Conservation (phyloP, 1,139 yeast genomes). For the Yamadazyma epiphylla region DNA sequence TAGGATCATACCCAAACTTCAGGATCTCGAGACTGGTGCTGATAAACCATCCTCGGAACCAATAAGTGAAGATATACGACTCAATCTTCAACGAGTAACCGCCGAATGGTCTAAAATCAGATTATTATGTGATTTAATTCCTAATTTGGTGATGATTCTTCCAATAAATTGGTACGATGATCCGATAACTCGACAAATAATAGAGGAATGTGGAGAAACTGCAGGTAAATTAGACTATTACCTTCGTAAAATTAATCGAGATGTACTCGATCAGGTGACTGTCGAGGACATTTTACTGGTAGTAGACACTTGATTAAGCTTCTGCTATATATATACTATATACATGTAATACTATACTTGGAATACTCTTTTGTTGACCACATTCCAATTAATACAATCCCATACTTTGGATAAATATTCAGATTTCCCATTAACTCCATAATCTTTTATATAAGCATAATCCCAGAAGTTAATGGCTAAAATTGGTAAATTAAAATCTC, state of each 20-base stretch:
- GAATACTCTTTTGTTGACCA: slow-evolving; percentile 61
- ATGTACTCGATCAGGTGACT: slow-evolving; percentile 7
- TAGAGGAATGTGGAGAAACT: slow-evolving; percentile 24
- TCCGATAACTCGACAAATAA: slow-evolving; percentile 19
- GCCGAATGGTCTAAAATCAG: slow-evolving; percentile 22
- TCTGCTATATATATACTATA: slow-evolving; percentile 6
- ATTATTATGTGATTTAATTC: slow-evolving; percentile 27
- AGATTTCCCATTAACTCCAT: slow-evolving; percentile 73
- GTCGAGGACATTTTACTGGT: too few relatives aligned
- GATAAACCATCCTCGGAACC: slow-evolving; percentile 4
- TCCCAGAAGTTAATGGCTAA: slow-evolving; percentile 87
- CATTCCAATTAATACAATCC: slow-evolving; percentile 84
- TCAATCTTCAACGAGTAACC: slow-evolving; percentile 8
- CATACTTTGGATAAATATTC: slow-evolving; percentile 74
- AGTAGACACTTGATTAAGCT: too few relatives aligned
- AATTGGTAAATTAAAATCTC: slow-evolving; percentile 74
- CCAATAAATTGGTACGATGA: slow-evolving; percentile 38
- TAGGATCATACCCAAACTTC: slow-evolving; percentile 14
- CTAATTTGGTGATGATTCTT: slow-evolving; percentile 26
- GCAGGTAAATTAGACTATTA: slow-evolving; percentile 18
- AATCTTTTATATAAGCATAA: slow-evolving; percentile 76
- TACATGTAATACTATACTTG: slow-evolving; percentile 23
- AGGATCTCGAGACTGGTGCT: slow-evolving; percentile 8
- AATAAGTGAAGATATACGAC: too few relatives aligned
- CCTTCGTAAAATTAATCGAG: slow-evolving; percentile 17